phyloP scores from a whole-genome alignment of 2,329 filamentous ascomycete species.

The Ceratocystis cacaofunesta region DNA sequence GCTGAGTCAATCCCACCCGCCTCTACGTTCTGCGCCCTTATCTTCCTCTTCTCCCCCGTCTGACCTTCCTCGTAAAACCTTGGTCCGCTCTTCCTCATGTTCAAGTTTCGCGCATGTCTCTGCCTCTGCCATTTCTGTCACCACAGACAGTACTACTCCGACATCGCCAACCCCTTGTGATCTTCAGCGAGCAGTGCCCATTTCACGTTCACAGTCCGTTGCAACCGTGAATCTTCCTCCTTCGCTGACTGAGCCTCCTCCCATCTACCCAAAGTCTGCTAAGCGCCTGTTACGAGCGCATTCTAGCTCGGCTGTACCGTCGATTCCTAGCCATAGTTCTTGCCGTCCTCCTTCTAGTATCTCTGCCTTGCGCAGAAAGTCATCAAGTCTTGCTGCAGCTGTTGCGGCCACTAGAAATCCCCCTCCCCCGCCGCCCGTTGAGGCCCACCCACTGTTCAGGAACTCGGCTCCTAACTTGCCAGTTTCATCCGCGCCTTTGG shows the following conservation, averaged over 20 bases:
- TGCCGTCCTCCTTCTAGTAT: background rate
- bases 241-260: background rate
- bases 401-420: constrained; percentile 8
- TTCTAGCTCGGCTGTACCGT: constrained; percentile 2
- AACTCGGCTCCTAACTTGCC: constrained; percentile 2
- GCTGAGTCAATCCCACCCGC: background rate
- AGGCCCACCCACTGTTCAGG: constrained; percentile 14
- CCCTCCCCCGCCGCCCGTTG: constrained; percentile 10
- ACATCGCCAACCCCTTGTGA: background rate
- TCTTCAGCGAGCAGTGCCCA: background rate
- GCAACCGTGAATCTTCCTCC: background rate
- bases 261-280: background rate
- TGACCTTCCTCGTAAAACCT: background rate
- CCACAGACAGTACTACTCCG: too few relatives aligned
- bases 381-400: constrained; percentile 9
- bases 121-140: background rate
- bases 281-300: background rate
- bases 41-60: background rate
- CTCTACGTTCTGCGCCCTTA: background rate
- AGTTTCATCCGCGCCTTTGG: background rate
- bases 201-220: background rate
- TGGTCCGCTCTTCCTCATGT: background rate
- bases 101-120: background rate
- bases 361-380: background rate
- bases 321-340: background rate